phyloP scores from a whole-genome alignment of 257 asterid species.

The Fraxinus quadrangulata region DNA sequence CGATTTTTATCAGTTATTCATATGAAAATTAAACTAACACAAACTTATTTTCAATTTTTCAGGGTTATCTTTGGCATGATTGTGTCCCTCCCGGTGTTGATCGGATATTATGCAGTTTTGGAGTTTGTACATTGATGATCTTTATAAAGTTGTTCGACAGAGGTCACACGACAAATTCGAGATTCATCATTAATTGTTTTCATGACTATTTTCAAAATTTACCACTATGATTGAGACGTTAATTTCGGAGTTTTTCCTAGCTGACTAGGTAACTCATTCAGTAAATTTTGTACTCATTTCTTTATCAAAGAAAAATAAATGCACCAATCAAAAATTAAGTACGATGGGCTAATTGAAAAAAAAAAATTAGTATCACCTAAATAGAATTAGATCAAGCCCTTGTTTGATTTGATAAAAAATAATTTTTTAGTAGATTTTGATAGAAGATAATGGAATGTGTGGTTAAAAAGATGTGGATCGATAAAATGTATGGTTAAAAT shows the following conservation, averaged over 20 bases:
- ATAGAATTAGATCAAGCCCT: too few species aligned
- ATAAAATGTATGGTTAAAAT: too few species aligned
- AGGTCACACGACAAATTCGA: too few species aligned
- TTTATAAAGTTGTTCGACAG: not conserved
- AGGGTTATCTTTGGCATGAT: conserved; percentile 33
- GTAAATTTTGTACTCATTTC: not conserved
- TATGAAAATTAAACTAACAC: not conserved
- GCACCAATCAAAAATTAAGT: too few species aligned
- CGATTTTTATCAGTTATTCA: not conserved
- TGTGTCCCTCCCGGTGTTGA: conserved; percentile 28
- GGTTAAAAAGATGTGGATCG: too few species aligned
- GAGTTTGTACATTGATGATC: conserved; percentile 20
- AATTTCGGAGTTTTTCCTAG: not conserved
- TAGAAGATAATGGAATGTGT: not conserved
- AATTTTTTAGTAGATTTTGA: too few species aligned
- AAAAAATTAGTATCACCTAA: not conserved
- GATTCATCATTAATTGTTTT: not conserved
- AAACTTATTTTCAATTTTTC: conserved; percentile 7
- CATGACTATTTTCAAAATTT: not conserved
- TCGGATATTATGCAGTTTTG: conserved; percentile 28
- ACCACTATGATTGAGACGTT: not conserved
- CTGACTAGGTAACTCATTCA: not conserved
- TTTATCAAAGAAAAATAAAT: too few species aligned
- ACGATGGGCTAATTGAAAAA: too few species aligned
- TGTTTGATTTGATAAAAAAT: too few species aligned